phyloP scores from a whole-genome alignment of 495 filamentous ascomycete species.

The Recurvomyces mirabilis region DNA sequence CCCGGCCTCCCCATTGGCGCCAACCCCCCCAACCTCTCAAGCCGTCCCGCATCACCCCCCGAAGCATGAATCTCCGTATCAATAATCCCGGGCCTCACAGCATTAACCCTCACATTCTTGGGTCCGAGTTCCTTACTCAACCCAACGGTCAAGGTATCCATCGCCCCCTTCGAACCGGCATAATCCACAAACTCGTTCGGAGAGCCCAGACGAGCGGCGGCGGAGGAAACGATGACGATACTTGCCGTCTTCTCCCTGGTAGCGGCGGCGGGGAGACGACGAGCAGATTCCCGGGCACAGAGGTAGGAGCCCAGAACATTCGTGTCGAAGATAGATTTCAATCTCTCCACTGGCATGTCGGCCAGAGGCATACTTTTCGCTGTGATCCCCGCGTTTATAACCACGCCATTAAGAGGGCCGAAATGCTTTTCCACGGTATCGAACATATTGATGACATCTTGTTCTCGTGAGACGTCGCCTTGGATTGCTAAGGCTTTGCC shows the following conservation, averaged over 20 bases:
- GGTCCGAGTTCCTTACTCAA: slow-evolving; percentile 14
- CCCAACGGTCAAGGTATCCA: slow-evolving; percentile 9
- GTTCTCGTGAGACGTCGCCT: slow-evolving; percentile 10
- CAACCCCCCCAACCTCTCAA: slow-evolving; percentile 2
- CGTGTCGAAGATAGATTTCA: slow-evolving; percentile 11
- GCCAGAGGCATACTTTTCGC: slow-evolving; percentile 6
- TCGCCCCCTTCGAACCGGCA: slow-evolving; percentile 15
- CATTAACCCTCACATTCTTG: slow-evolving; percentile 8
- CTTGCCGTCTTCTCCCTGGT: background rate
- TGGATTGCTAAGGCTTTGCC: slow-evolving; percentile 6
- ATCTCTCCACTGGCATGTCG: slow-evolving; percentile 3
- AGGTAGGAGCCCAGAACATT: slow-evolving; percentile 14
- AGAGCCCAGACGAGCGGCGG: slow-evolving; percentile 6
- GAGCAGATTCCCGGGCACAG: slow-evolving; percentile 10
- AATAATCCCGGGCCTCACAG: slow-evolving; percentile 13
- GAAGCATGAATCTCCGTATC: slow-evolving; percentile 13
- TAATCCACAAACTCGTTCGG: slow-evolving; percentile 17
- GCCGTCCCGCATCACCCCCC: slow-evolving; percentile 6
- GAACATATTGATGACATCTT: slow-evolving; percentile 9
- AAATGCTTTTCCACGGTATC: slow-evolving; percentile 6
- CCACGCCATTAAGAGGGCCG: slow-evolving; percentile 9
- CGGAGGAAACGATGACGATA: slow-evolving; percentile 15
- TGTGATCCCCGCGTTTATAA: slow-evolving; percentile 15
- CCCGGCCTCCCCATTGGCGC: slow-evolving; percentile 10
- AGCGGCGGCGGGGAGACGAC: background rate